Evolutionary conservation across 129 eudicot genomes (phyloP), one percentile per base, ranked within the genome.

Genomic region (Lactuca saligna): DNA sequence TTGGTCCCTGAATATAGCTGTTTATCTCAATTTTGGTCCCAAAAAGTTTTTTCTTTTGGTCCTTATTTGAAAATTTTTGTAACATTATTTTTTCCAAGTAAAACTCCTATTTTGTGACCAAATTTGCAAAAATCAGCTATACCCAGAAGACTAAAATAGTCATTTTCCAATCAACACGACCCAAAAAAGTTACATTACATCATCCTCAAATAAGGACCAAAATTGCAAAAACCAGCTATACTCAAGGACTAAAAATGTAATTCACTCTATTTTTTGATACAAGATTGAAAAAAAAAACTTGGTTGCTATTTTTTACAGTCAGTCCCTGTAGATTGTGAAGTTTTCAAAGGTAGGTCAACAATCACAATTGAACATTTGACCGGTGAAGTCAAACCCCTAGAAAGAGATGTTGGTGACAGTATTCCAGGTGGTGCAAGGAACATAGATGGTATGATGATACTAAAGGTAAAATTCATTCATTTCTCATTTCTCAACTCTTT

Each of bases 351-450:
- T 72, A 83, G 92, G 74, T 93, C 99, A 75, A 93, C 97, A 17
- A 83, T 93, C 60, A 93, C 99, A 42, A 82, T 83, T 57, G 99
- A 93, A 79, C 99, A 93, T 75, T 87, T 93, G 79, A 93, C 99
- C 12, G 99, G 99, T 13, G 99, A 93, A 83, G 97, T 93, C 54
- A 93, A 93, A 76, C 99, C 99, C 10, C 57, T 93, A 38, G 97
- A 89, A 17, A 83, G 79, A 74, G 83, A 79, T 31, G 88, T 87
- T 68, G 99, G 96, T 14, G 97, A 93, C 78, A 73, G 64, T 78
- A 87, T 93, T 81, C 99, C 97, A 56, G 99, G 99, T 48, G 99
- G 99, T 4, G 97, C 99, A 3, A 77, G 99, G 75, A 93, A 93
- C 75, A 66, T 93, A 75, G 99, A 93, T 63, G 99, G 99, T 70